Percentiles rank a stretch among this genome's conserved stretches.
phyloP scores from a whole-genome alignment of 2,329 filamentous ascomycete species.

The Aspergillus ochraceus region DNA sequence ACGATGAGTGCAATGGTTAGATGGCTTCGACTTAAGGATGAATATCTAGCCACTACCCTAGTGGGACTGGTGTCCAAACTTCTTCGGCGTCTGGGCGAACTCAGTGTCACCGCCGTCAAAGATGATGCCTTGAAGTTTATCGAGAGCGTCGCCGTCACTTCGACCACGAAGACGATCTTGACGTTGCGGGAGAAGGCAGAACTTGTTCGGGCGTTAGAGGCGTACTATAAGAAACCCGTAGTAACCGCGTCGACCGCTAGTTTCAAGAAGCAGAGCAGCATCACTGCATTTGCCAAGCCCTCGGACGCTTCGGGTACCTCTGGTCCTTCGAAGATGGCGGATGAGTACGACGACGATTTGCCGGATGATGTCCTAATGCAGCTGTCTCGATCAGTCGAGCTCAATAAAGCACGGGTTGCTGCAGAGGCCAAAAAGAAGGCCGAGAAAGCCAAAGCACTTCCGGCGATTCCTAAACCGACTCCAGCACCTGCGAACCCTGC shows the following conservation, averaged over 20 bases:
- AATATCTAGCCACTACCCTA: conserved; percentile 78
- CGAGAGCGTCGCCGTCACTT: conserved; percentile 53
- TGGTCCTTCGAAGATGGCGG: conserved; percentile 30
- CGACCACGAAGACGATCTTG: conserved; percentile 73
- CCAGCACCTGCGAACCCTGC: conserved; percentile 29
- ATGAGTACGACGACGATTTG: conserved; percentile 45
- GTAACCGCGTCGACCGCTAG: conserved; percentile 42
- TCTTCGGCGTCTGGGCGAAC: conserved; percentile 75
- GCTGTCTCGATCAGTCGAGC: conserved; percentile 43
- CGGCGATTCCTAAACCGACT: conserved; percentile 25
- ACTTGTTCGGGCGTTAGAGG: conserved; percentile 64
- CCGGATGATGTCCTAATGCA: conserved; percentile 43
- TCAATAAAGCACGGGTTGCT: conserved; percentile 41
- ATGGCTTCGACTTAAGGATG: conserved; percentile 87
- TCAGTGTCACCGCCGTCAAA: conserved; percentile 67
- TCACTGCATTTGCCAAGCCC: conserved; percentile 40
- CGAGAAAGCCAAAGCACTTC: conserved; percentile 25
- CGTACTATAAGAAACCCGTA: conserved; percentile 47
- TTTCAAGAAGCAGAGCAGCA: conserved; percentile 46
- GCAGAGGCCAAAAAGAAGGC: conserved; percentile 30
- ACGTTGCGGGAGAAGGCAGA: conserved; percentile 82
- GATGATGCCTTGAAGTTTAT: conserved; percentile 64
- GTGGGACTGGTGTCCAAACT: conserved; percentile 83
- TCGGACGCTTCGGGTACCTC: conserved; percentile 36
- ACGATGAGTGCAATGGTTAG: conserved; percentile 71